phyloP scores from a whole-genome alignment of 352 stramenopile species.

The Peronospora farinosa region DNA sequence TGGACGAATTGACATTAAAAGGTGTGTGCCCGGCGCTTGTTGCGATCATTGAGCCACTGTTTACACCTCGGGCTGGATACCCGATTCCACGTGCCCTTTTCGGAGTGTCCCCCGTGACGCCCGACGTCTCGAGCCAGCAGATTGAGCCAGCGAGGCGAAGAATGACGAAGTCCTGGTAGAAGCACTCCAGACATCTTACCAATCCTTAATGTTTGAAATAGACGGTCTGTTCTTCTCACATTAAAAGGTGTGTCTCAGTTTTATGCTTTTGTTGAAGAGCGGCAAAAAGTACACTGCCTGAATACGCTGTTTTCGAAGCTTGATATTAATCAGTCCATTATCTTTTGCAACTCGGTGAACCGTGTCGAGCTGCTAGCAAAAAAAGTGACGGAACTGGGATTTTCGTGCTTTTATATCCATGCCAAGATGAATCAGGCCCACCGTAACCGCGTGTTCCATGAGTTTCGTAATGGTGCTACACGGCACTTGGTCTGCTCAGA shows the following conservation, averaged over 20 bases:
- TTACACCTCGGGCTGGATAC: too few species aligned
- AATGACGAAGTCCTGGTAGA: too few species aligned
- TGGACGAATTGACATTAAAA: slow-evolving; percentile 99
- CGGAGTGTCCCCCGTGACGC: too few species aligned
- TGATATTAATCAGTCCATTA: slow-evolving; percentile 99
- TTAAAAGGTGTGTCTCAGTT: slow-evolving; percentile 98
- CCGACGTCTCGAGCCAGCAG: too few species aligned
- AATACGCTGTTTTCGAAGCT: slow-evolving; percentile 99
- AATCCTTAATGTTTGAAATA: too few species aligned
- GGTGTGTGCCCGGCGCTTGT: too few species aligned
- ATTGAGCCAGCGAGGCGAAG: too few species aligned
- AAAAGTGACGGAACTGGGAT: slow-evolving; percentile 99
- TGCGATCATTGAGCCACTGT: too few species aligned
- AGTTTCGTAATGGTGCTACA: slow-evolving; percentile 97
- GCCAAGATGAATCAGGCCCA: slow-evolving; percentile 99
- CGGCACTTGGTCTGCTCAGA: slow-evolving; percentile 97
- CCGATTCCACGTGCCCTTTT: too few species aligned
- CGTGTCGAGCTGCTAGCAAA: slow-evolving; percentile 98
- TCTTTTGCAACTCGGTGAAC: slow-evolving; percentile 99
- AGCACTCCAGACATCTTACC: too few species aligned
- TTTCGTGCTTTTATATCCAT: slow-evolving; percentile 99
- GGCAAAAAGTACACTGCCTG: slow-evolving; percentile 99
- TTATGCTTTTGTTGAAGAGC: slow-evolving; percentile 99
- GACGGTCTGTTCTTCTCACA: too few species aligned
- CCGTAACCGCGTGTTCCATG: slow-evolving; percentile 99